phyloP scores from a whole-genome alignment of 176 grass and related monocot species.

The Secale cereale region DNA sequence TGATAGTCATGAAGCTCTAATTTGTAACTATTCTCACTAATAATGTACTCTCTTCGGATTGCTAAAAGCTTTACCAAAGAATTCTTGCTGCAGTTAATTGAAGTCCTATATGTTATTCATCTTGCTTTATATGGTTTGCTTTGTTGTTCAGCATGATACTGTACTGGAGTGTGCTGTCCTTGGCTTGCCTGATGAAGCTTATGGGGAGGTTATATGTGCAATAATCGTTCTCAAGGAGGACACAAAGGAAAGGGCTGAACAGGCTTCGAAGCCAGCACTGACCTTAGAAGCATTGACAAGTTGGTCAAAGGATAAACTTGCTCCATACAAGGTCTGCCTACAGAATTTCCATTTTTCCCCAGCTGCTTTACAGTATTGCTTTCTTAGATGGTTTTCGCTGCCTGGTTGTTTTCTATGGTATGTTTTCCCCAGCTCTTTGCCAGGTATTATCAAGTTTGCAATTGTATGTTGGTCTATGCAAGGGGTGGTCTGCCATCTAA shows the following conservation, averaged over 20 bases:
- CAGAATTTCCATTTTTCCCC: background rate
- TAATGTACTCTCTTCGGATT: too few species aligned
- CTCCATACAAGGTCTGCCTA: conserved; percentile 89
- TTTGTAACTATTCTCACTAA: background rate
- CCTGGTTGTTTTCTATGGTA: background rate
- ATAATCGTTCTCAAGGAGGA: conserved; percentile 80
- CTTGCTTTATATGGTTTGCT: conserved; percentile 6
- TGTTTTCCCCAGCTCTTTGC: background rate
- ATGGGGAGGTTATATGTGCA: conserved; percentile 80
- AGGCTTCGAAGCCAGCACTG: conserved; percentile 51
- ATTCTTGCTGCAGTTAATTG: background rate
- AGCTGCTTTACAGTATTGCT: background rate
- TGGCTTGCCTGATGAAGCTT: conserved; percentile 76
- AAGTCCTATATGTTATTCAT: conserved; percentile 7
- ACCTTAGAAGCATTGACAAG: conserved; percentile 64
- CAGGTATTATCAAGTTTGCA: background rate
- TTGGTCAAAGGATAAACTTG: conserved; percentile 91
- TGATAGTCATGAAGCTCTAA: conserved; percentile 4
- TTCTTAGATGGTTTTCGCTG: background rate
- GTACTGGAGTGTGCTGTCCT: conserved; percentile 78
- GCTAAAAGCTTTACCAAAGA: background rate
- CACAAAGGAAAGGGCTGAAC: conserved; percentile 40
- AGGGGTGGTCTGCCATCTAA: background rate
- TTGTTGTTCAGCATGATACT: conserved; percentile 54
- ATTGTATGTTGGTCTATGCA: background rate